A percentile compares a stretch with the other conserved stretches of the same genome.
phyloP scores from a whole-genome alignment of 2,329 filamentous ascomycete genomes.

The Aspergillus sp. region DNA sequence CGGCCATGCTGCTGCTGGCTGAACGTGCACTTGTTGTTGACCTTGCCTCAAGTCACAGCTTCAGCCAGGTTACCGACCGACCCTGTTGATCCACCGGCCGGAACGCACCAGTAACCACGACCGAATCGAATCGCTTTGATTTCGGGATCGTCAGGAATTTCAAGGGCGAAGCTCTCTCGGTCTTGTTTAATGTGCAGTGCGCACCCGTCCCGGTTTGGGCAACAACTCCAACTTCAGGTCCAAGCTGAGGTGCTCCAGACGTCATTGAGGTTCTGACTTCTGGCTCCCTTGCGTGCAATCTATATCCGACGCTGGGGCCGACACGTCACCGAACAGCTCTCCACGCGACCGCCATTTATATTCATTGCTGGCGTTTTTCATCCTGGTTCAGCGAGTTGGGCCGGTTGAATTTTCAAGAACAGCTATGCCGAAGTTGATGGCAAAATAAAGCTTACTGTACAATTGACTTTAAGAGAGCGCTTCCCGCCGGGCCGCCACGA shows the following conservation, averaged over 20 bases:
- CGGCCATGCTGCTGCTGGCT: not conserved
- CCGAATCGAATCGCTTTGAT: not conserved
- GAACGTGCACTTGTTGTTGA: not conserved
- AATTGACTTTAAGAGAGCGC: too few species aligned
- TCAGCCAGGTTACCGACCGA: not conserved
- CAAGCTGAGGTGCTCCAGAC: not conserved
- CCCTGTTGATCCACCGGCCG: not conserved
- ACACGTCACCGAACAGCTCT: slow-evolving; percentile 2
- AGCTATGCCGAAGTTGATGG: not conserved
- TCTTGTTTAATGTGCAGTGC: not conserved
- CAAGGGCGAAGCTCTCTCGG: not conserved
- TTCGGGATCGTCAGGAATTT: not conserved
- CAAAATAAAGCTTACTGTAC: too few species aligned
- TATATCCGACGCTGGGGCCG: not conserved
- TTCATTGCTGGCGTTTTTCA: not conserved
- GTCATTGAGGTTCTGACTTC: not conserved
- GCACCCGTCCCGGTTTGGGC: not conserved
- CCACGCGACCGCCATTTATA: not conserved
- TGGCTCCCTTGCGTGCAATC: not conserved
- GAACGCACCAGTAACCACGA: not conserved
- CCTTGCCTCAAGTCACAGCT: not conserved
- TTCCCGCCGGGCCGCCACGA: too few species aligned
- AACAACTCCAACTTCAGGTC: not conserved
- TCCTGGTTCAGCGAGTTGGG: too few species aligned
- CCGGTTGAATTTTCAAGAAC: not conserved